Base-by-base conservation (phyloP, 176 grass and related monocot species). In the Saccharum spontaneum region DNA sequence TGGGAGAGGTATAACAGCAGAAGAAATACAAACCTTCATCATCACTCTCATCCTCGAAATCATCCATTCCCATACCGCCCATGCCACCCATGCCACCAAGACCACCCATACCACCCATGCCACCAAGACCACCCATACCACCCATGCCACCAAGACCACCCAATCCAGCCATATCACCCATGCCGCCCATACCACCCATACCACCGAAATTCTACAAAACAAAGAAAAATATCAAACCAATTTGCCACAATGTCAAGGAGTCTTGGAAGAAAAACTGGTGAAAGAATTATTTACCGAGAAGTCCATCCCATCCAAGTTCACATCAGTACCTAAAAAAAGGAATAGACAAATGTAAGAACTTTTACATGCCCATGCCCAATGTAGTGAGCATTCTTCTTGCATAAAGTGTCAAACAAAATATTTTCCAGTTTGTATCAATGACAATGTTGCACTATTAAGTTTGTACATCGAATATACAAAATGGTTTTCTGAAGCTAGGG, bases 291-390 rank as follows among this genome's bases (percentile, higher is more conserved):
- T 54, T 92, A 99, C 93, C 84, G 93, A 91, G 9, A 99, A 92
- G 87, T 99, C 97, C 97, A 99, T 99, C 31, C 93, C 97, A 82
- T 94, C 97, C 67, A 94, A 39, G 84, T 96, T 94, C 52, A 99
- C 80, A 59, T 96, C 88, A 77, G 75, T 79, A 71, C 87, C 89
- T 91, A 59, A 46, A 28, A 78, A 66, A 55, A 55, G 9, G 7
- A 45, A 73, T 45, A 82, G 57, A 61, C 36, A 7, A 71, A 82
- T 43, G 37, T 72, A 20, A 90, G 30, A 71, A 78, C 3, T 2
- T 63, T 49, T 88, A 63, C 30, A 78, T 65, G 20, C 4, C 14
- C 10, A 65, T 43, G 12, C 7, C 1, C 36, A 10, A 65, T 34
- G 17, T 13, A 66, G n/a, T 38, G 10, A 38, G 22, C 34, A 55